These are phyloP conservation scores for Cercophora sp. DNA, from an alignment of 495 filamentous ascomycete species.

Conservation along the genomic window DNA sequence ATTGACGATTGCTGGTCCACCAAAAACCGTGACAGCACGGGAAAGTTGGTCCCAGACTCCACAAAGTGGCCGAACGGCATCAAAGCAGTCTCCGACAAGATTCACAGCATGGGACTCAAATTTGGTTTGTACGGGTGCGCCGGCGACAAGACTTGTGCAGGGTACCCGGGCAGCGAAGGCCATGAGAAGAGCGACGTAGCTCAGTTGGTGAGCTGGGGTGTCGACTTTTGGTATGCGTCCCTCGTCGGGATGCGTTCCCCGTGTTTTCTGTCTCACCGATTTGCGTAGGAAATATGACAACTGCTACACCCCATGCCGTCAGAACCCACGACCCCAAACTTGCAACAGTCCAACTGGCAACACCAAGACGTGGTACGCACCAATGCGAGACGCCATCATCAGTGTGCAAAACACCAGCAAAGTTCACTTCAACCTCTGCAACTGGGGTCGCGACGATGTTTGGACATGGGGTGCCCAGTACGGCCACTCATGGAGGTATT, in stretches of 20 bases:
- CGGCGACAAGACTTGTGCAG: constrained; percentile 59
- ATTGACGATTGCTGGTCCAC: constrained; percentile 64
- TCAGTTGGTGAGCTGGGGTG: constrained; percentile 60
- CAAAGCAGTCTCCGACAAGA: constrained; percentile 49
- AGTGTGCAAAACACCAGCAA: neutral
- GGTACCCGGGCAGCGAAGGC: constrained; percentile 58
- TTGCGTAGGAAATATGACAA: constrained; percentile 63
- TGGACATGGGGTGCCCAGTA: constrained; percentile 49
- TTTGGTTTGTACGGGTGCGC: constrained; percentile 65
- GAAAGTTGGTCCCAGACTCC: constrained; percentile 52
- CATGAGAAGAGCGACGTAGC: constrained; percentile 60
- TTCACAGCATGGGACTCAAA: constrained; percentile 59
- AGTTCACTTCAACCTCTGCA: constrained; percentile 65
- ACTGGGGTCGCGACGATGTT: constrained; percentile 49
- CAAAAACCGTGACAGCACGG: constrained; percentile 45
- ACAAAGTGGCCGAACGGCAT: constrained; percentile 62
- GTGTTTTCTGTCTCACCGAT: neutral
- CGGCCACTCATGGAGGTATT: constrained; percentile 49
- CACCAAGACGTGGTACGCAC: constrained; percentile 48
- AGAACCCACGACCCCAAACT: constrained; percentile 14
- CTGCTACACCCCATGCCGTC: constrained; percentile 39
- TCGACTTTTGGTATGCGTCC: constrained; percentile 49
- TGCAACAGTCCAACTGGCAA: constrained; percentile 54
- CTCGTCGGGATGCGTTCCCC: too few relatives aligned
- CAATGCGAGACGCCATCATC: constrained; percentile 55